Evolutionary conservation across 805 yeast genomes (phyloP).

Genomic region (Candida arabinofermentans): DNA sequence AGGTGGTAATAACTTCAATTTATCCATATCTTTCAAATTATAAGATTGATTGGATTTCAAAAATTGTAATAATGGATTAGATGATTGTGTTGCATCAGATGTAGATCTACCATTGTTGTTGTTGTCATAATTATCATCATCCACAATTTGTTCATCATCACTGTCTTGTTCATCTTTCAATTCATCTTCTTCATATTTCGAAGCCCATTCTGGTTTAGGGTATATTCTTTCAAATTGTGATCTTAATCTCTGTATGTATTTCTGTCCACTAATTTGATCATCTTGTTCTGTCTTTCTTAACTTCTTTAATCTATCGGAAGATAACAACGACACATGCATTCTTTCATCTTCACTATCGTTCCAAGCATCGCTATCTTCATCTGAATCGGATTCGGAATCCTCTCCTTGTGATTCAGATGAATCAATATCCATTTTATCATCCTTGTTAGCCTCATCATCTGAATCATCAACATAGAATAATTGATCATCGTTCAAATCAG

Average conservation of each 20-base stretch:
- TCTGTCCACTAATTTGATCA: conserved; percentile 31
- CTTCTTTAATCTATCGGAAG: conserved; percentile 62
- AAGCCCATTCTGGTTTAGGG: conserved; percentile 83
- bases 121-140: conserved; percentile 13
- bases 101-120: conserved; percentile 10
- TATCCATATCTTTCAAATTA: conserved; percentile 26
- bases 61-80: conserved; percentile 32
- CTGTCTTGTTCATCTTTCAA: conserved; percentile 32
- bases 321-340: conserved; percentile 53
- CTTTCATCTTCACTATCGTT: conserved; percentile 87
- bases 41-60: conserved; percentile 31
- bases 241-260: conserved; percentile 35
- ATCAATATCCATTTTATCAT: conserved; percentile 34
- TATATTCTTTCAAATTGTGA: conserved; percentile 67
- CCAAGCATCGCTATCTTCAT: conserved; percentile 57
- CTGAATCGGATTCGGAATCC: conserved; percentile 28
- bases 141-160: conserved; percentile 9
- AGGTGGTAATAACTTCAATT: conserved; percentile 61
- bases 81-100: conserved; percentile 20
- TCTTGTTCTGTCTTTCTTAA: conserved; percentile 52
- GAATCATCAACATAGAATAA: conserved; percentile 53
- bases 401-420: conserved; percentile 25
- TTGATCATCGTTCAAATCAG: conserved; percentile 42
- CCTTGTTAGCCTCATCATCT: conserved; percentile 23
- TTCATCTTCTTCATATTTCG: conserved; percentile 51